These are phyloP conservation scores for Beauveria rudraprayagi DNA, from an alignment of 2,329 filamentous ascomycete genomes.

Conservation along the genomic window DNA sequence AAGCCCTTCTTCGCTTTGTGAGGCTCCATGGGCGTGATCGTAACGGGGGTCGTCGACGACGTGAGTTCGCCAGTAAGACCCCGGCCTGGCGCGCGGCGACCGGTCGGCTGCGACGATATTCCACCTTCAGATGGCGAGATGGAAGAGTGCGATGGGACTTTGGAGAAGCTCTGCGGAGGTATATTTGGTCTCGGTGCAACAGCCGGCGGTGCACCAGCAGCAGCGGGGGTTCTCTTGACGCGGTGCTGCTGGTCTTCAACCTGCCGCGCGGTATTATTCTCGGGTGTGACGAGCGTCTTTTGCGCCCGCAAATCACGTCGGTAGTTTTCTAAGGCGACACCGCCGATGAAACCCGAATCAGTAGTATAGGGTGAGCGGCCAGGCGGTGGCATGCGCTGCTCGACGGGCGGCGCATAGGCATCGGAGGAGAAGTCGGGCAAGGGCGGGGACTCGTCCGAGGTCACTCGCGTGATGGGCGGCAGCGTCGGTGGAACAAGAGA, in stretches of 20 bases:
- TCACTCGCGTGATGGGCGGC: conserved; percentile 43
- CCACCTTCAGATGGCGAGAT: neutral
- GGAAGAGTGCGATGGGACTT: neutral
- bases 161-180: neutral
- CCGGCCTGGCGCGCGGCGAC: conserved; percentile 1
- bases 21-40: conserved; percentile 10
- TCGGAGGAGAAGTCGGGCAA: conserved; percentile 14
- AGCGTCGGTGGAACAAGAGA: conserved; percentile 38
- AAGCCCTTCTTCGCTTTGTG: conserved; percentile 37
- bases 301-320: conserved; percentile 29
- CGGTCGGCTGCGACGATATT: neutral
- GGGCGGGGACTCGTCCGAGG: conserved; percentile 30
- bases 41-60: neutral
- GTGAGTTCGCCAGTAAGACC: neutral
- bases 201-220: neutral
- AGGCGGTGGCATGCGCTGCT: conserved; percentile 22
- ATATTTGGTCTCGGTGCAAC: neutral
- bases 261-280: conserved; percentile 7
- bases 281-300: conserved; percentile 13
- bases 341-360: conserved; percentile 45
- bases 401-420: conserved; percentile 9
- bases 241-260: conserved; percentile 10
- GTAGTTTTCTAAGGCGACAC: conserved; percentile 44
- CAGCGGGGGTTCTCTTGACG: neutral
- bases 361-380: conserved; percentile 27